These are phyloP conservation scores for Tulasnella sp. DNA, from an alignment of 768 basidiomycete genomes.

Conservation along the genomic window DNA sequence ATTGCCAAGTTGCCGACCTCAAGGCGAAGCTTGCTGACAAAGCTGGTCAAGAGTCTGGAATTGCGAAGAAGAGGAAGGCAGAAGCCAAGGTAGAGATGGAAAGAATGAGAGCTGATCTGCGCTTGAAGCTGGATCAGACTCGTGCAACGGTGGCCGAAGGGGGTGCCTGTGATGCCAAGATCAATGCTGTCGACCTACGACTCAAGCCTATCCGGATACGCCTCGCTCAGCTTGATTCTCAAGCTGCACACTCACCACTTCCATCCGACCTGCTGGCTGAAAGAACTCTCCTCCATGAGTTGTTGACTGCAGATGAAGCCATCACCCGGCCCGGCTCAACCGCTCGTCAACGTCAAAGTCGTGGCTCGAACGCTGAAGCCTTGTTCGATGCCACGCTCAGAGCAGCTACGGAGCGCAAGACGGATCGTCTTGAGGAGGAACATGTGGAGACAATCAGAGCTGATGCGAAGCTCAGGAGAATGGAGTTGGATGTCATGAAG, in stretches of 20 bases:
- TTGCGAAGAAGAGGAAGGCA: slow-evolving; percentile 49
- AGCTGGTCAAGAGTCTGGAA: slow-evolving; percentile 46
- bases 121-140: slow-evolving; percentile 56
- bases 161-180: slow-evolving; percentile 55
- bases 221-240: slow-evolving; percentile 34
- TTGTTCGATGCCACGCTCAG: slow-evolving; percentile 80
- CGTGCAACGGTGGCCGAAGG: slow-evolving; percentile 61
- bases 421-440: slow-evolving; percentile 62
- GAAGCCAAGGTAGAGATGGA: slow-evolving; percentile 65
- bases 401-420: slow-evolving; percentile 67
- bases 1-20: slow-evolving; percentile 68
- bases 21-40: slow-evolving; percentile 75
- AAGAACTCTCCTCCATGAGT: slow-evolving; percentile 48
- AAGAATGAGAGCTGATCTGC: slow-evolving; percentile 57
- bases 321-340: slow-evolving; percentile 45
- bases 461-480: slow-evolving; percentile 48
- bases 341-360: slow-evolving; percentile 44
- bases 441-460: slow-evolving; percentile 57
- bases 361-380: slow-evolving; percentile 58
- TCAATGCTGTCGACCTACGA: slow-evolving; percentile 56
- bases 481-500: slow-evolving; percentile 57
- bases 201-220: slow-evolving; percentile 50
- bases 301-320: slow-evolving; percentile 61
- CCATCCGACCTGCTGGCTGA: slow-evolving; percentile 59
- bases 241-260: slow-evolving; percentile 27